phyloP scores from a whole-genome alignment of 805 yeast genomes.

The Zygosaccharomyces bisporus region DNA sequence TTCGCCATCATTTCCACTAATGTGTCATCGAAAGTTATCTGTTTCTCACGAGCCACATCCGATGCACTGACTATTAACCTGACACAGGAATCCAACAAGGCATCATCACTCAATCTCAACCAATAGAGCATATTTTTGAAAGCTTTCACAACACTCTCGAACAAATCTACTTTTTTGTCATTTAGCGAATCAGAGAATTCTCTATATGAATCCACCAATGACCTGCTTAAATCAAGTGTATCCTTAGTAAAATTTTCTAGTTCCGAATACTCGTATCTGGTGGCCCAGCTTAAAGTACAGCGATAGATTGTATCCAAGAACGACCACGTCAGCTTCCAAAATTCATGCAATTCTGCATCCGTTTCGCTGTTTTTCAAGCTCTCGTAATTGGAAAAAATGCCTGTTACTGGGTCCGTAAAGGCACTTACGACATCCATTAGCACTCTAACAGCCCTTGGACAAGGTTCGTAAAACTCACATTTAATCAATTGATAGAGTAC shows the following conservation, averaged over 20 bases:
- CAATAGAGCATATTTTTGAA: conserved; percentile 69
- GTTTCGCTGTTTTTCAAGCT: conserved; percentile 26
- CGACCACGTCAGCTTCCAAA: conserved; percentile 76
- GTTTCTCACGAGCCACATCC: conserved; percentile 56
- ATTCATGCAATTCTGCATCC: conserved; percentile 31
- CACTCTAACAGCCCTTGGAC: conserved; percentile 70
- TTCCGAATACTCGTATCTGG: conserved; percentile 48
- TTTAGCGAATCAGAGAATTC: conserved; percentile 41
- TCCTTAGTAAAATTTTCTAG: conserved; percentile 83
- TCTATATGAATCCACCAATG: conserved; percentile 61
- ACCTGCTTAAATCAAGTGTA: conserved; percentile 71
- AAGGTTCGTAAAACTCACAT: conserved; percentile 59
- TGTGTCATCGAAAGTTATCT: conserved; percentile 48
- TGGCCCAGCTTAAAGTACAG: conserved; percentile 74
- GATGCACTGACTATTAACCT: conserved; percentile 61
- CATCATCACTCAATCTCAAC: conserved; percentile 77
- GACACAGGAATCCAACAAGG: conserved; percentile 64
- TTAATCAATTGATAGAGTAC: conserved; percentile 45
- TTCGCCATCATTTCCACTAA: conserved; percentile 56
- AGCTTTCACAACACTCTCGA: conserved; percentile 55
- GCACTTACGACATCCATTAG: conserved; percentile 67
- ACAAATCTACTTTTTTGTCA: conserved; percentile 38
- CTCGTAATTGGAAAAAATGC: conserved; percentile 42
- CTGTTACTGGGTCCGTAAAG: conserved; percentile 62
- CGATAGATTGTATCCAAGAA: conserved; percentile 65